Base-by-base conservation (phyloP, 306 rosid species). In the Cucumis cinereus region DNA sequence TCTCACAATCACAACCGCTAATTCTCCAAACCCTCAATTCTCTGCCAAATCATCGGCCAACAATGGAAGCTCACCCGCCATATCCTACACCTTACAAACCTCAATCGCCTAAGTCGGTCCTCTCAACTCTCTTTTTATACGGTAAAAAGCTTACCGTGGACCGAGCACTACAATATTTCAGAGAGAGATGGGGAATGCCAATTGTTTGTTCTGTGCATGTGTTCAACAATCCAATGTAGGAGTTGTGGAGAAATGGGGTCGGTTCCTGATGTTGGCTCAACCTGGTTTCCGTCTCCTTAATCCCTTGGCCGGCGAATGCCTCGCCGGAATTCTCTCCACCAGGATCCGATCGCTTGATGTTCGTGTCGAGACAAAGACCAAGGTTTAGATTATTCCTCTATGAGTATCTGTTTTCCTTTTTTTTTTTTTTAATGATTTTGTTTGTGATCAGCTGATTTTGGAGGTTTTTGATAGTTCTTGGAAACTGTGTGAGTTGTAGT, bases 291-390 rank as follows among this genome's bases (percentile, higher is more conserved):
- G 89, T 76, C 77, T 90, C 85, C 86, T 94, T 78, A 92, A 92
- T 68, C 99, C 97, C 0, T 15, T 88, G 60, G 88, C 85, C 86
- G 99, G 99, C 0, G 86, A 94, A 70, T 90, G 89, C 77, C 85
- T 92, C 68, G 93, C 91, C 79, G 97, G 90, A 13, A 36, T 88
- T 59, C 93, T 92, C 70, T 84, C 99, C 88, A 94, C 99, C 61
- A 81, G 97, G 35, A 86, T 92, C 83, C 40, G 77, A 54, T 94
- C 99, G 33, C 99, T 94, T n/a, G 99, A 94, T 8, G 99, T 94
- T 76, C 85, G 89, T 49, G 79, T 94, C 82, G 97, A 92, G 82
- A 94, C 99, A 84, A 94, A 94, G 83, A 94, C 99, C 75, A 94
- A 92, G 97, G 98, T 36, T 20, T 66, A 6, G 5, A 1, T 62